Percentiles rank a stretch among this genome's conserved stretches.
Conservation (phyloP, 2,329 filamentous ascomycete genomes). For the Aspergillus quadricinctus region DNA sequence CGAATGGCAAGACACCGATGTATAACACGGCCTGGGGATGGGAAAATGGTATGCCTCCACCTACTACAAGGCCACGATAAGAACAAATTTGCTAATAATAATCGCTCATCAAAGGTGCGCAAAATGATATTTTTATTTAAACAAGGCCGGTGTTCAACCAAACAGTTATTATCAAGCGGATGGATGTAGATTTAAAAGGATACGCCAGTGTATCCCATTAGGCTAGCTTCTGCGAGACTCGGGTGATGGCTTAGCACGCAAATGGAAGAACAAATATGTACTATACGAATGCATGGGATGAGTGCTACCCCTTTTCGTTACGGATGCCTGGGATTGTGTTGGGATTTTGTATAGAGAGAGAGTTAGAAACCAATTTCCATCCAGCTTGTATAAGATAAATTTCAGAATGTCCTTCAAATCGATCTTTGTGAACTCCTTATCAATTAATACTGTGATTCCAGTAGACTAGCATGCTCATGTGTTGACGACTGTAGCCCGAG, state of each 20-base stretch:
- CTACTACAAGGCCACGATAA: neutral
- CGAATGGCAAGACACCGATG: constrained; percentile 14
- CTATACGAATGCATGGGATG: neutral
- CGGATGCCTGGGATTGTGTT: too few species aligned
- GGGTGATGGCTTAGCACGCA: too few species aligned
- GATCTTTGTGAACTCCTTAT: too few species aligned
- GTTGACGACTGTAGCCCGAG: neutral
- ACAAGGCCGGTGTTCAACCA: too few species aligned
- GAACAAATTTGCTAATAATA: neutral
- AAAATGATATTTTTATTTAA: neutral
- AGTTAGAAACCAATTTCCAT: too few species aligned
- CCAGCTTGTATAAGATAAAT: too few species aligned
- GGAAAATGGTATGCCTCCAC: constrained; percentile 7
- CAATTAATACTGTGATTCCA: too few species aligned
- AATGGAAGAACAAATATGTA: neutral
- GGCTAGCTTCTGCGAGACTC: too few species aligned
- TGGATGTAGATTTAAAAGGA: neutral
- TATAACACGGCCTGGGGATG: constrained; percentile 14
- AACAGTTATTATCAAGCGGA: neutral
- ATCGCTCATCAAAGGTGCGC: neutral
- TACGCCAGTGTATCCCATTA: neutral
- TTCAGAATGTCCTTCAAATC: too few species aligned
- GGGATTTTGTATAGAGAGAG: too few species aligned
- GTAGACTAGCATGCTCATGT: too few species aligned
- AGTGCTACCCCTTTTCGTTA: too few species aligned